Base-by-base conservation (phyloP, 192 early-diverging fungal genomes). In the Coemansia sp. region DNA sequence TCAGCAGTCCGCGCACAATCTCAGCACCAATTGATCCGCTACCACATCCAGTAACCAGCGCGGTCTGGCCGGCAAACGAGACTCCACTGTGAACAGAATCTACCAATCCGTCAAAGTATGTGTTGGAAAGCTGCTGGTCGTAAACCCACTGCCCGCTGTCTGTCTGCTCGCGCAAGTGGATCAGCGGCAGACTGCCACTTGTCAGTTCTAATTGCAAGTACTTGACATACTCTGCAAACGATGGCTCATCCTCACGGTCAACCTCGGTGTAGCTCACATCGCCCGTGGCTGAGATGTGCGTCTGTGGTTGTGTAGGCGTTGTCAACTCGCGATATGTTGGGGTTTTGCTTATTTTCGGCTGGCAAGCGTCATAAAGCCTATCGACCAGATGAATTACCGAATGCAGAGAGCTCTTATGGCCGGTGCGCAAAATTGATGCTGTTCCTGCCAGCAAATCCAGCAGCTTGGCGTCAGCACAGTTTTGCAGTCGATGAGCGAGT, bases 21-120 rank as follows among this genome's bases (percentile, higher is more conserved):
- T 94, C 90, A 46, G 91, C 85, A 66, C 95, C 95, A 73, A 98
- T 98, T 2, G 94, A 96, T 54, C 87, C 92, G 49, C 84, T 87
- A 49, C 93, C 95, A 56, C 92, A 93, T 59, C 95, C 95, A 48
- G 95, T 96, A 49, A 98, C 84, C 28, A 98, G 84, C 11, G 88
- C 93, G 60, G 85, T 86, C 70, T 88, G 89, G 69, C 88, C 82
- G 64, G 88, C 87, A 81, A 93, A 96, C 6, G 92, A 87, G 60
- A 93, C 62, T 66, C 96, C 96, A n/a, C 87, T 81, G 10, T 71
- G 74, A 54, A 89, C 89, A 23, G 92, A 83, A 40, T 86, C 72
- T 60, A 66, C 66, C 68, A 98, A 69, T 7, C 88, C 87, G 60
- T 90, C 84, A 23, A 92, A 83, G 75, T 96, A 96, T n/a, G 76